A percentile compares a stretch with the other conserved stretches of the same genome.
Evolutionary conservation across 139 green algal species (phyloP).

Genomic region (Diplosphaera chodatii): DNA sequence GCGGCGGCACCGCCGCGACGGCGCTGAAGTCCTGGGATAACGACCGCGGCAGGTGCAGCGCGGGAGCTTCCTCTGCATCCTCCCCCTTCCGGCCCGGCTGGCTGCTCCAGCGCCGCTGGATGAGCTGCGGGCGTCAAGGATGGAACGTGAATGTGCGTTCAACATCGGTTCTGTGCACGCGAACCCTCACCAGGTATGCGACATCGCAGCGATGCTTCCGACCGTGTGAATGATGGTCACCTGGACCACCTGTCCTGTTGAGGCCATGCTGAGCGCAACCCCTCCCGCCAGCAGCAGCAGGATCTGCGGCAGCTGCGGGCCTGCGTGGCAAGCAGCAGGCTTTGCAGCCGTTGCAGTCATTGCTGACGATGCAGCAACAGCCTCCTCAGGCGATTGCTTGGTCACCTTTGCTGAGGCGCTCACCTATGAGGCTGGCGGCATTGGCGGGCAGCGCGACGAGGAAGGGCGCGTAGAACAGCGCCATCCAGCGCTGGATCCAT

Average conservation of each 20-base stretch:
- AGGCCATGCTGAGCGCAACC: conserved; percentile 52
- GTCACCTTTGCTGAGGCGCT: too few species aligned
- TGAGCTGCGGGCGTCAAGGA: too few species aligned
- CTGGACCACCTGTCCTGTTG: conserved; percentile 53
- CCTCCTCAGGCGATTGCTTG: too few species aligned
- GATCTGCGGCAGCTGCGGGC: conserved; percentile 39
- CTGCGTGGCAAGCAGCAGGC: conserved; percentile 11
- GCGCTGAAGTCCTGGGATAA: not conserved
- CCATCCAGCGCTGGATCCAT: conserved; percentile 82
- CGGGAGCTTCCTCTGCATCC: conserved; percentile 48
- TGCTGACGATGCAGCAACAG: too few species aligned
- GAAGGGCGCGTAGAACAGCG: conserved; percentile 84
- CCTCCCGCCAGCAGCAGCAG: conserved; percentile 40
- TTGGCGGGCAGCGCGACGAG: conserved; percentile 74
- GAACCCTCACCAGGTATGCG: too few species aligned
- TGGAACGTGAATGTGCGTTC: too few species aligned
- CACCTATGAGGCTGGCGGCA: not conserved
- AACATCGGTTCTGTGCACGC: too few species aligned
- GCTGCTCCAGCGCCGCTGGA: conserved; percentile 10
- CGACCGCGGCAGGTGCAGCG: conserved; percentile 13
- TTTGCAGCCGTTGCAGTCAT: too few species aligned
- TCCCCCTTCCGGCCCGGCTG: conserved; percentile 24
- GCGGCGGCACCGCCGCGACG: too few species aligned
- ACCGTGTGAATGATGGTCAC: too few species aligned
- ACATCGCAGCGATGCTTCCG: too few species aligned